Evolutionary conservation across 164 flowering plant genomes (phyloP).

Genomic region (Vitis cinerea): DNA sequence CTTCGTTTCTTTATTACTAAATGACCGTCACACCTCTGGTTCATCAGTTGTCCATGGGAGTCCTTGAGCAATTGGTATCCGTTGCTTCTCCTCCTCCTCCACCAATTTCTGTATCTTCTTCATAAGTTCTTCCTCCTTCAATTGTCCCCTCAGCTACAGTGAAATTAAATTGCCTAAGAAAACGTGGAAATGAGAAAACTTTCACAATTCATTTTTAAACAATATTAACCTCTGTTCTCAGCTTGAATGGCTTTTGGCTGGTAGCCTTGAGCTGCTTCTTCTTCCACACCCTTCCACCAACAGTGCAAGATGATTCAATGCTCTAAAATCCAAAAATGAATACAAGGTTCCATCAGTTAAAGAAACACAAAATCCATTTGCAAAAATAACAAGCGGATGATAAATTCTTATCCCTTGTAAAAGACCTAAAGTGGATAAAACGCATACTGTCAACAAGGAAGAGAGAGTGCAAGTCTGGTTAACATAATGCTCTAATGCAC

Average conservation of each 20-base stretch:
- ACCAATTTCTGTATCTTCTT: constrained; percentile 72
- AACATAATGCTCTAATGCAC: no score
- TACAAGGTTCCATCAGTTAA: constrained; percentile 1
- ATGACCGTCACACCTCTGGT: constrained; percentile 79
- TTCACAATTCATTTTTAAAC: neutral
- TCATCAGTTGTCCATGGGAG: constrained; percentile 99
- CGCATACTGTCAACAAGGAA: no score
- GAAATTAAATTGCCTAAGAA: neutral
- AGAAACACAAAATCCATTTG: neutral
- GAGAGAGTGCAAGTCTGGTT: no score
- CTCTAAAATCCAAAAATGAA: constrained; percentile 43
- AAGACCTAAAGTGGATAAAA: no score
- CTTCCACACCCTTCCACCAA: constrained; percentile 63
- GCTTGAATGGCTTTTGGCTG: constrained; percentile 75
- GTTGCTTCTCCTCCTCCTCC: constrained; percentile 67
- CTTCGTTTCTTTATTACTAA: neutral
- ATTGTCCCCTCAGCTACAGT: constrained; percentile 76
- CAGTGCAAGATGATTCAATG: constrained; percentile 58
- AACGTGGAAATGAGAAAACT: neutral
- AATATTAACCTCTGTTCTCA: constrained; percentile 76
- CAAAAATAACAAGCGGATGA: no score
- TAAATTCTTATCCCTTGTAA: no score
- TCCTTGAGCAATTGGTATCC: constrained; percentile 93
- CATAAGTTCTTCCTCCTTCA: constrained; percentile 76
- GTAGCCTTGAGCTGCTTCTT: constrained; percentile 65